These are phyloP conservation scores for Fraxinus dipetala DNA, from an alignment of 305 asterid genomes.

Conservation along the genomic window DNA sequence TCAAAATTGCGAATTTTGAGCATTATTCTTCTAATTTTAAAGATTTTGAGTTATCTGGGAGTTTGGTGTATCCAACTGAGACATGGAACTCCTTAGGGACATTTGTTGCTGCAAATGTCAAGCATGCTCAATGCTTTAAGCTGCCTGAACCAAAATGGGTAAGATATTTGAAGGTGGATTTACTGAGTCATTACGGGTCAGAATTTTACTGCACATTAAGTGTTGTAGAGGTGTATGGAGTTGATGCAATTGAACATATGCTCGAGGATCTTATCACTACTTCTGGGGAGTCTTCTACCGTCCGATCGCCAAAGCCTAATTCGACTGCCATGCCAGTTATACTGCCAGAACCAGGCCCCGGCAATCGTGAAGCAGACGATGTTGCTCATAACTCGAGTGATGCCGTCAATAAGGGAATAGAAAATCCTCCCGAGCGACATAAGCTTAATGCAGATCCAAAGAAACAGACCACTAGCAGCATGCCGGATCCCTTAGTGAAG, in stretches of 20 bases:
- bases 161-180: slow-evolving; percentile 74
- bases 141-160: slow-evolving; percentile 89
- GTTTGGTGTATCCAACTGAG: slow-evolving; percentile 75
- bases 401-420: slow-evolving; percentile 34
- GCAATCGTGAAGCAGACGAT: slow-evolving; percentile 33
- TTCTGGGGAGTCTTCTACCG: slow-evolving; percentile 47
- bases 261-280: slow-evolving; percentile 88
- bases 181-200: slow-evolving; percentile 82
- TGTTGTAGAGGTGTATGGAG: slow-evolving; percentile 88
- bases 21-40: slow-evolving; percentile 86
- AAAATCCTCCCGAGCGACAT: slow-evolving; percentile 41
- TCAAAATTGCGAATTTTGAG: slow-evolving; percentile 88
- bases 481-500: slow-evolving; percentile 45
- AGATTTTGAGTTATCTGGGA: slow-evolving; percentile 75
- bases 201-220: slow-evolving; percentile 92
- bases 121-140: slow-evolving; percentile 80
- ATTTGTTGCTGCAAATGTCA: slow-evolving; percentile 76
- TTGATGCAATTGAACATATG: slow-evolving; percentile 94
- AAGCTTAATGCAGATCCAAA: slow-evolving; percentile 39
- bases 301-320: slow-evolving; percentile 35
- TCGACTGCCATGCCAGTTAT: slow-evolving; percentile 41
- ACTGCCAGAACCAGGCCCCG: slow-evolving; percentile 39
- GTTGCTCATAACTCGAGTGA: slow-evolving; percentile 32
- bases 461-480: slow-evolving; percentile 32
- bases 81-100: slow-evolving; percentile 69